Percentiles rank a stretch among this genome's conserved stretches.
Conservation (phyloP, 139 green algal genomes). For the Pycnococcus provasolii region DNA sequence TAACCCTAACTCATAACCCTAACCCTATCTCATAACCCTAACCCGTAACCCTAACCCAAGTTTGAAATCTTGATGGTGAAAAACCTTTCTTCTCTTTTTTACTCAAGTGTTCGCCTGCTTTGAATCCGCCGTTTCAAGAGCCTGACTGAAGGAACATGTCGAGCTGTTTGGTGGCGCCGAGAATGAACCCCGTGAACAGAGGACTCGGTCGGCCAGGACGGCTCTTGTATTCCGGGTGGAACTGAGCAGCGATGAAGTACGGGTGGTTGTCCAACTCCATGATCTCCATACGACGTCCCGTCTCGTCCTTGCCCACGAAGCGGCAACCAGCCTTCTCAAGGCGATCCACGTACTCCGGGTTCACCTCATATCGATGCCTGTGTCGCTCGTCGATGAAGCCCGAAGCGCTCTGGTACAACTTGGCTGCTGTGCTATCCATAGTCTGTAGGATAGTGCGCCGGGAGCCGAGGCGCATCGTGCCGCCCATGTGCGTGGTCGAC, state of each 20-base stretch:
- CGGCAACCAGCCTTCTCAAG: slow-evolving; percentile 69
- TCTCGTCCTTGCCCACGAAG: slow-evolving; percentile 88
- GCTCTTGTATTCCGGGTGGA: slow-evolving; percentile 87
- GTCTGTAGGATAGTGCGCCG: slow-evolving; percentile 80
- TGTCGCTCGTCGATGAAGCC: slow-evolving; percentile 84
- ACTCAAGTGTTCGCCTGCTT: too few species aligned
- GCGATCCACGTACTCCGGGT: slow-evolving; percentile 74
- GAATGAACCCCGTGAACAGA: slow-evolving; percentile 35
- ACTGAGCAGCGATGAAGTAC: slow-evolving; percentile 83
- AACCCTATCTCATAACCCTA: too few species aligned
- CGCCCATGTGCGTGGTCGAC: slow-evolving; percentile 80
- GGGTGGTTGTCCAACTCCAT: slow-evolving; percentile 77
- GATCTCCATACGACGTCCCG: slow-evolving; percentile 90
- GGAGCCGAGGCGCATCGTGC: slow-evolving; percentile 93
- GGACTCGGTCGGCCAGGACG: slow-evolving; percentile 38
- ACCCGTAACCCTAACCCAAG: too few species aligned
- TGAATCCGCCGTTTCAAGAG: too few species aligned
- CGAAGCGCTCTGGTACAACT: slow-evolving; percentile 76
- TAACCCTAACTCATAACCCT: too few species aligned
- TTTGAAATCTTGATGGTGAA: too few species aligned
- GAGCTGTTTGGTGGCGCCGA: slow-evolving; percentile 16
- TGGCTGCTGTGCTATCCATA: slow-evolving; percentile 72
- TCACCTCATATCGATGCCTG: slow-evolving; percentile 82
- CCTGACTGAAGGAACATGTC: not conserved
- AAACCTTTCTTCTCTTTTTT: too few species aligned